Evolutionary conservation across 495 filamentous ascomycete species (phyloP), one percentile per base, ranked within the genome.

Genomic region (Penicillium turbatum): DNA sequence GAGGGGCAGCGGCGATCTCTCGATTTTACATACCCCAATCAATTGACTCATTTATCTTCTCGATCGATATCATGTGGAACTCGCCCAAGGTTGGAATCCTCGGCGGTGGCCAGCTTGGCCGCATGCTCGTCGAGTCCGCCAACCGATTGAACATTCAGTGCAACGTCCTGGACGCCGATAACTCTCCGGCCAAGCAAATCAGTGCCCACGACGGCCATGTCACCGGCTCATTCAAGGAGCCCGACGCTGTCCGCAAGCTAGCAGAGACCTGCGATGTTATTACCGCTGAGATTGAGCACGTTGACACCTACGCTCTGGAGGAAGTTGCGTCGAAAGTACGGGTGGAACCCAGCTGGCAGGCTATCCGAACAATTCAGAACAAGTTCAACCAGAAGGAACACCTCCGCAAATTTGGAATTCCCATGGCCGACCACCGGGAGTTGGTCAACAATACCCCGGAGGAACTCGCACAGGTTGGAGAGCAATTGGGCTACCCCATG

Each of bases 231-330:
- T 95, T 95, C 76, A 88, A 86, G 62, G 86, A 96, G 60, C 72
- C 82, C 1, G 81, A 82, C 24, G 84, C 85, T 29, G 86, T 98
- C 54, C 83, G 83, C 13, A 72, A 89, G 64, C 78, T 98, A 8
- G 90, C 95, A 6, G 74, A 80, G 34, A 66, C 78, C 6, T 93
- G 87, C 59, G 90, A 96, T 65, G 81, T 96, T 12, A 70, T 98
- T 29, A 97, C 95, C 7, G 87, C 93, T n/a, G 93, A 98, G 68
- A 97, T 97, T 57, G 93, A 98, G 72, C 93, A 98, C 75, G 91
- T 98, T 50, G 85, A 98, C 60, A 96, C 92, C 38, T 74, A 90
- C 43, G 87, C 91, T n/a, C 78, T 97, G 29, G 89, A 96, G 67
- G 86, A 95, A 53, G 80, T 96, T 38, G 82, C 84, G 12, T 73